These are phyloP conservation scores for Cladophialophora immunda DNA, from an alignment of 2,329 filamentous ascomycete genomes.

Conservation along the genomic window DNA sequence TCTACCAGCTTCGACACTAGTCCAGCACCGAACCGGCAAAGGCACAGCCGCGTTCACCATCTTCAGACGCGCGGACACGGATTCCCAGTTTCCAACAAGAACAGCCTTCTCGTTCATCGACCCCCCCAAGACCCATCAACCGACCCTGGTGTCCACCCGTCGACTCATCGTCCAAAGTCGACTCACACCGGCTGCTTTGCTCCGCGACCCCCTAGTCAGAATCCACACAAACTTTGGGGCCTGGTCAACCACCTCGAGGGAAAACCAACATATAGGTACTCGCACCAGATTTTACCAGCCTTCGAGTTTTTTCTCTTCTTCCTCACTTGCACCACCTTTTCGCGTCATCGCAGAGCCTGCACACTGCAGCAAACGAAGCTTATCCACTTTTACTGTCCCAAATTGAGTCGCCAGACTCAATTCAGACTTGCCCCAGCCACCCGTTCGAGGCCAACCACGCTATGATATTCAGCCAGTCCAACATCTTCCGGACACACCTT, in stretches of 20 bases:
- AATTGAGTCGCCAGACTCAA: constrained; percentile 40
- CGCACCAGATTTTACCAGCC: constrained; percentile 29
- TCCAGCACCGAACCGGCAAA: constrained; percentile 28
- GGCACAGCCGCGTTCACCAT: constrained; percentile 30
- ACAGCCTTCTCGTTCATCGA: constrained; percentile 29
- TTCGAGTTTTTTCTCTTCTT: constrained; percentile 28
- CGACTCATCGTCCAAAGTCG: constrained; percentile 31
- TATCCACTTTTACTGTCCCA: constrained; percentile 14
- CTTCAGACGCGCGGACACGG: constrained; percentile 30
- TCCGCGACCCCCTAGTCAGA: constrained; percentile 30
- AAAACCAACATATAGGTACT: constrained; percentile 26
- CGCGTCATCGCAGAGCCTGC: constrained; percentile 31
- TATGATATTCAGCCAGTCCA: constrained; percentile 42
- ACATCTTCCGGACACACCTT: constrained; percentile 36
- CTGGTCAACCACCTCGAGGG: constrained; percentile 17
- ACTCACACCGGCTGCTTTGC: constrained; percentile 32
- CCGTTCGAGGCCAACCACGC: constrained; percentile 34
- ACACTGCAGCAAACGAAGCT: constrained; percentile 23
- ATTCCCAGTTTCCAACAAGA: constrained; percentile 16
- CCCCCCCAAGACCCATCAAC: too few relatives aligned
- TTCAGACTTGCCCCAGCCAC: constrained; percentile 32
- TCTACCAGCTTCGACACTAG: constrained; percentile 32
- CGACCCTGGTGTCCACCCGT: constrained; percentile 15
- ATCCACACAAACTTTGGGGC: constrained; percentile 19
- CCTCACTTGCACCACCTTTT: constrained; percentile 27